Evolutionary conservation across 2,329 filamentous ascomycete genomes (phyloP).

Genomic region (Penicillium sp.): DNA sequence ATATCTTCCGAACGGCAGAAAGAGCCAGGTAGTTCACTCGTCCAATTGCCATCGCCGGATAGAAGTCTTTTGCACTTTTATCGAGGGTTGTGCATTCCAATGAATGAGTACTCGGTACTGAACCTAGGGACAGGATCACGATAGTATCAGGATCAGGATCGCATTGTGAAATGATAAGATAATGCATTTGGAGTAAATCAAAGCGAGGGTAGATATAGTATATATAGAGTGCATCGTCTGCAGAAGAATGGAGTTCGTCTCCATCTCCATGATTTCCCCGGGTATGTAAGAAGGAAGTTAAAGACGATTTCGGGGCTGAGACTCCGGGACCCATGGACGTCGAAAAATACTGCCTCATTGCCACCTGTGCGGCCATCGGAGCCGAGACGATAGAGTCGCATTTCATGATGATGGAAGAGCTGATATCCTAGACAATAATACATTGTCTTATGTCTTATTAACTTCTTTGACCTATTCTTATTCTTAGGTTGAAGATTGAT

Average conservation of each 20-base stretch:
- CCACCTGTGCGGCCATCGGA: neutral
- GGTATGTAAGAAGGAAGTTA: neutral
- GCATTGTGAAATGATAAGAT: neutral
- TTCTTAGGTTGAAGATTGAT: neutral
- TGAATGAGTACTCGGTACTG: neutral
- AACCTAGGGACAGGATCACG: neutral
- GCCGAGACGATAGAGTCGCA: neutral
- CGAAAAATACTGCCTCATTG: neutral
- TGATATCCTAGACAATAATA: neutral
- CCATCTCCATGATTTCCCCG: neutral
- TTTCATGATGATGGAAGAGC: conserved; percentile 2
- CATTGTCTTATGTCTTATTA: too few relatives aligned
- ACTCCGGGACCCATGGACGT: neutral
- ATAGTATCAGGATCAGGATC: too few relatives aligned
- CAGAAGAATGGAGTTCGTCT: neutral
- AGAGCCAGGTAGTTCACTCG: neutral
- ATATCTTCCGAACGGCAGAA: neutral
- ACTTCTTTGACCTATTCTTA: too few relatives aligned
- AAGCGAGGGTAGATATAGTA: neutral
- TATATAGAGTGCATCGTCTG: neutral
- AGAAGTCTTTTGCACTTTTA: neutral
- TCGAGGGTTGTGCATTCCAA: neutral
- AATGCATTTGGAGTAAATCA: neutral
- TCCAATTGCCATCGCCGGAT: conserved; percentile 17
- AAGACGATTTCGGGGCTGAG: neutral